These are phyloP conservation scores for Phytophthora melonis DNA, from an alignment of 352 stramenopile species.

Conservation along the genomic window DNA sequence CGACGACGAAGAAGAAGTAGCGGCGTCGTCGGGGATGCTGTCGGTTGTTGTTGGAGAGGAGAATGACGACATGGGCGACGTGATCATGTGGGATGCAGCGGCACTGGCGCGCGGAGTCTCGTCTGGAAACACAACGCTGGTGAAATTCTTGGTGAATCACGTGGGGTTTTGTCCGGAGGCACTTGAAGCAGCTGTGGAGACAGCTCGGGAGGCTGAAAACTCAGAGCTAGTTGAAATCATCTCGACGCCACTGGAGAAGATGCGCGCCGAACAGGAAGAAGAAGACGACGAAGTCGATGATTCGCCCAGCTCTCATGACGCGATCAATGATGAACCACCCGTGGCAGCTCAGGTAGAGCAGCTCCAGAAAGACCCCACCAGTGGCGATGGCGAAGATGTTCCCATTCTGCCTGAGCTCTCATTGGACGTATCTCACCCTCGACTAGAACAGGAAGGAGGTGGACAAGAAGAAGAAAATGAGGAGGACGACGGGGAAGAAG, in stretches of 20 bases:
- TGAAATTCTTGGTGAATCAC: conserved; percentile 34
- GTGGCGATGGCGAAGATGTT: background rate
- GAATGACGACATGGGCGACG: conserved; percentile 4
- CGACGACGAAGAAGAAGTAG: background rate
- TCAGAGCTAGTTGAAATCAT: conserved; percentile 7
- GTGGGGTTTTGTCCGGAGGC: conserved; percentile 15
- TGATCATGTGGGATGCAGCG: conserved; percentile 25
- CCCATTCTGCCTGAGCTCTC: background rate
- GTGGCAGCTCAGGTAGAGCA: background rate
- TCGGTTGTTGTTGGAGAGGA: conserved; percentile 27
- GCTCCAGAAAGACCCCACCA: background rate
- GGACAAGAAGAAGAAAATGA: background rate
- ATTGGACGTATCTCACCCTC: background rate
- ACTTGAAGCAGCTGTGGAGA: conserved; percentile 12
- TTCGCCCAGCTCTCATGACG: background rate
- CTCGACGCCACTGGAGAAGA: conserved; percentile 1
- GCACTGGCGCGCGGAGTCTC: conserved; percentile 19
- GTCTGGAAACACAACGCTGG: conserved; percentile 12
- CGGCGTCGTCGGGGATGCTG: background rate
- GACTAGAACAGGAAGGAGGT: background rate
- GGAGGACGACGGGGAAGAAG: background rate
- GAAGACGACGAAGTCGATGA: background rate
- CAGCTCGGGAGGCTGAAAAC: conserved; percentile 1
- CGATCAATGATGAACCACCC: background rate
- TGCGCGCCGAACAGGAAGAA: background rate